A percentile compares a stretch with the other conserved stretches of the same genome.
phyloP scores from a whole-genome alignment of 176 grass and related monocot genomes.

The Secale cereale region DNA sequence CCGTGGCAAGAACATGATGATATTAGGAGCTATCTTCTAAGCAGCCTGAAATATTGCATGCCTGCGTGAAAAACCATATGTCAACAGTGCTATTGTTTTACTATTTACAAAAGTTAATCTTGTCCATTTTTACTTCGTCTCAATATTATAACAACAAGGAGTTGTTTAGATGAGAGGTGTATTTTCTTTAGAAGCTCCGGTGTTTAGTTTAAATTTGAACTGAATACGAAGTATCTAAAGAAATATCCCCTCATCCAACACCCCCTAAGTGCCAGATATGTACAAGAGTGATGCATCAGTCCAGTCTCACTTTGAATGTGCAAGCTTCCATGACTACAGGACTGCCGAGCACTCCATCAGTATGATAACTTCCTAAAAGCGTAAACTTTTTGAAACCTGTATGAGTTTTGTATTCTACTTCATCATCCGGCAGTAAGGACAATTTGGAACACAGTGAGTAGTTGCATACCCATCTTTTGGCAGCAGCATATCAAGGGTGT shows the following conservation, averaged over 20 bases:
- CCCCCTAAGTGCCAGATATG: neutral
- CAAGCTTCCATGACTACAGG: neutral
- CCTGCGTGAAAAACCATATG: conserved; percentile 9
- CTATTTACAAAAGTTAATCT: neutral
- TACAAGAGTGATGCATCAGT: neutral
- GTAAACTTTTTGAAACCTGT: neutral
- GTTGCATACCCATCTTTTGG: conserved; percentile 59
- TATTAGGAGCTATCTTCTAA: conserved; percentile 41
- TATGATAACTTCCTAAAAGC: neutral
- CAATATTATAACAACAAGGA: neutral
- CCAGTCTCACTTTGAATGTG: neutral
- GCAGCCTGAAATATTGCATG: conserved; percentile 45
- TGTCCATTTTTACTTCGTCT: neutral
- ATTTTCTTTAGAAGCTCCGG: too few species aligned
- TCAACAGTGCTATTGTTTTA: neutral
- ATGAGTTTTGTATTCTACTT: neutral
- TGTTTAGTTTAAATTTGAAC: too few species aligned
- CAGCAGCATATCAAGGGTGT: conserved; percentile 58
- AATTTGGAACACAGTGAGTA: neutral
- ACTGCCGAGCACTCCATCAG: neutral
- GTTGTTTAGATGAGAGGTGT: too few species aligned
- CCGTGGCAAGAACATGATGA: conserved; percentile 71
- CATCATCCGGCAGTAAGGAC: neutral
- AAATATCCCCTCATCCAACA: too few species aligned
- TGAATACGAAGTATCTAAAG: too few species aligned